Evolutionary conservation across 768 basidiomycete species (phyloP), one percentile per base, ranked within the genome.

Genomic region (Collybiopsis luxurians): DNA sequence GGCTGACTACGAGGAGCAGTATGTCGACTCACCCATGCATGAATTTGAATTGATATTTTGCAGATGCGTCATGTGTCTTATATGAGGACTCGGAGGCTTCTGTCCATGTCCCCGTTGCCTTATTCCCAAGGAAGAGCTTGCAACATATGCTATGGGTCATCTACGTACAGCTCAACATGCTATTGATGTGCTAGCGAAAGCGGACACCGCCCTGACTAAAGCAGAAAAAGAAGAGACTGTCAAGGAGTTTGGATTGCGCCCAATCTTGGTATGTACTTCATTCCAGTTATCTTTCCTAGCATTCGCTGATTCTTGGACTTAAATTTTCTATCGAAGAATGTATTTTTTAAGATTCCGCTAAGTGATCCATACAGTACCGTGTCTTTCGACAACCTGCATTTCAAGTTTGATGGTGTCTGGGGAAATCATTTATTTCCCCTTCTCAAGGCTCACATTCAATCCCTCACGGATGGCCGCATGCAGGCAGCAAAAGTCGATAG

Each of bases 1-100:
- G 2, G 59, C 57, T 1, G 64, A 71, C 55, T 67, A 66, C 17
- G 60, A 71, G 48, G 67, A 71, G 58, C 66, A 67, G 69, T 71
- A 61, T 47, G n/a, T n/a, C n/a, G 31, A 28, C 6, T 26, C 7
- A 13, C 6, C 15, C n/a, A 47, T 55, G 17, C 49, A 4, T 4
- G 19, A 34, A 13, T 34, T 6, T 6, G 13, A 13, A 34, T 34
- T 34, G 31, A n/a, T n/a, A 7, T 7, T 55, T 28, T 48, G 27
- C n/a, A 9, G 10, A 55, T 55, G 40, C 28, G 44, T 55, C 3
- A 47, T 55, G 24, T 19, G 9, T 15, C 54, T 55, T 31, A 55
- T 24, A 13, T 43, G 44, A 27, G 54, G 54, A 26, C 6, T 47
- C 3, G 30, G 15, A 24, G n/a, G 44, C 43, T 27, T 55, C 10